Conservation (phyloP, 768 basidiomycete genomes). For the Multifurca ochricompacta region DNA sequence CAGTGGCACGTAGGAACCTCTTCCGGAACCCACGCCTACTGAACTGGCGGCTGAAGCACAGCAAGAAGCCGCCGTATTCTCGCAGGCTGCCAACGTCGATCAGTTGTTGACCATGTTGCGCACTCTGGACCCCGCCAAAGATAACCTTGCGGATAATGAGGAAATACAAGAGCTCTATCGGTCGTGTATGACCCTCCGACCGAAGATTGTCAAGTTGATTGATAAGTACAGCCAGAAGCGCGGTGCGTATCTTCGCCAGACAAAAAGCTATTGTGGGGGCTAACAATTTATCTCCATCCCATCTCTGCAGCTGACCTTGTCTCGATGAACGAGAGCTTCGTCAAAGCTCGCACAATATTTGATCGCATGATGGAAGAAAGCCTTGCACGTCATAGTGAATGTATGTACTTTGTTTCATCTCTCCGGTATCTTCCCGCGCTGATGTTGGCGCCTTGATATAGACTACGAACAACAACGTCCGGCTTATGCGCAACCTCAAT, state of each 20-base stretch:
- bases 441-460: conserved; percentile 22
- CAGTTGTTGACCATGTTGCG: conserved; percentile 33
- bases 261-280: neutral
- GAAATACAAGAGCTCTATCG: conserved; percentile 75
- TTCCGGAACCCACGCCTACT: conserved; percentile 73
- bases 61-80: conserved; percentile 81
- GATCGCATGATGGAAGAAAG: conserved; percentile 93
- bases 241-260: conserved; percentile 29
- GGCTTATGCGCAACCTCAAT: conserved; percentile 21
- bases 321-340: conserved; percentile 90
- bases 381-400: conserved; percentile 61
- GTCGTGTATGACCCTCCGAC: conserved; percentile 79
- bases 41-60: conserved; percentile 80
- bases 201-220: conserved; percentile 93
- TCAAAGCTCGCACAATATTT: conserved; percentile 82
- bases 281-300: neutral
- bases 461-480: conserved; percentile 47
- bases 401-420: conserved; percentile 32
- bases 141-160: conserved; percentile 20
- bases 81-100: conserved; percentile 81
- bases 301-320: conserved; percentile 73
- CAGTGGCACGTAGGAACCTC: conserved; percentile 48
- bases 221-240: conserved; percentile 97
- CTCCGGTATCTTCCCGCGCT: conserved; percentile 11
- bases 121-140: conserved; percentile 7